These are phyloP conservation scores for Pachysandra terminalis DNA, from an alignment of 164 flowering plant genomes.

Conservation along the genomic window DNA sequence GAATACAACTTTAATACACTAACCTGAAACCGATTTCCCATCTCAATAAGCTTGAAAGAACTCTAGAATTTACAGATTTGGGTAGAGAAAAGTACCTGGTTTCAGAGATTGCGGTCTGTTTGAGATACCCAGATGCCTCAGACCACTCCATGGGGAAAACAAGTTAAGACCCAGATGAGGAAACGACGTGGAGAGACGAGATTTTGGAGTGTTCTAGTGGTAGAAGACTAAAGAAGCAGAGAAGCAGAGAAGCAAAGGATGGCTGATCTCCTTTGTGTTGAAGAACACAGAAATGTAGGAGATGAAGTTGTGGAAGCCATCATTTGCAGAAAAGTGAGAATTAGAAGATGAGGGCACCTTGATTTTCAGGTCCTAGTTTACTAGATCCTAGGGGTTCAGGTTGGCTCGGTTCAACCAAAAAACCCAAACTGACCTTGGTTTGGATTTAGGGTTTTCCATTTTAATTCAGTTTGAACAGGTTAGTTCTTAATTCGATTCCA, in stretches of 20 bases:
- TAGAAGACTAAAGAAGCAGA: conserved; percentile 19
- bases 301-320: conserved; percentile 29
- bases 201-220: conserved; percentile 21
- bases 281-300: conserved; percentile 21
- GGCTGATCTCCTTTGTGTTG: conserved; percentile 15
- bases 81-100: conserved; percentile 29
- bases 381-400: too few relatives aligned
- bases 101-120: conserved; percentile 21
- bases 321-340: conserved; percentile 1
- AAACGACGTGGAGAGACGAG: conserved; percentile 22
- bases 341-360: too few relatives aligned
- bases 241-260: conserved; percentile 17
- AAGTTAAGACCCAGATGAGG: conserved; percentile 39
- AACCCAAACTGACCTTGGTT: too few relatives aligned
- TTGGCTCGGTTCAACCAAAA: too few relatives aligned
- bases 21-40: neutral
- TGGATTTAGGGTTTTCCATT: too few relatives aligned
- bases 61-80: neutral
- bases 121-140: conserved; percentile 54
- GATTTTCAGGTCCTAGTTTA: too few relatives aligned
- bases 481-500: too few relatives aligned
- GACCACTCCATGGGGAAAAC: conserved; percentile 58
- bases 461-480: too few relatives aligned
- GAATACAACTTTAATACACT: neutral
- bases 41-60: neutral